Base-by-base conservation (phyloP, 2,329 filamentous ascomycete species). In the Endocalyx cinctus region DNA sequence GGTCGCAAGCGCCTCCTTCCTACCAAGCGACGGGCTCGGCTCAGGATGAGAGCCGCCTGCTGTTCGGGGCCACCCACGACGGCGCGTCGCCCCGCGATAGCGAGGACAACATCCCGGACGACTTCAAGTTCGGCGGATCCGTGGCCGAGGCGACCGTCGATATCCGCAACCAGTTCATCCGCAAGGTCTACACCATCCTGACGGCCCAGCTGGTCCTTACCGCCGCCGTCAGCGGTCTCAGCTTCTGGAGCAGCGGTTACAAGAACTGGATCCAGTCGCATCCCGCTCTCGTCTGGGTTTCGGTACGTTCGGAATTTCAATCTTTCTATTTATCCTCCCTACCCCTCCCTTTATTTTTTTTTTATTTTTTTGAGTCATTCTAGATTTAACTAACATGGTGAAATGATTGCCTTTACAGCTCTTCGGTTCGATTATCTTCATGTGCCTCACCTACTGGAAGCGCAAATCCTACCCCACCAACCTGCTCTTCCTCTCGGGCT, bases 121-220 rank as follows among this genome's bases (percentile, higher is more conserved):
- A 97, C 64, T 97, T 97, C 79, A 97, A 96, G 85, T 97, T 94
- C 57, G 92, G 90, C 50, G 89, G 88, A 42, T 87, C 83, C 13
- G 89, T 97, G 39, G 83, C 89, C 47, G 92, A 97, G 69, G 90
- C 87, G 29, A 94, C 89, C 14, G 72, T 97, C 56, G 88, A 94
- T 54, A 95, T 98, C 58, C 85, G 90, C 50, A 94, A 96, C 79
- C 86, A 92, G 64, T 98, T 96, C 63, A 74, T 95, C 51, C 83
- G 89, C 64, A 97, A 97, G 72, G 92, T 98, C 57, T 98, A 98
- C 67, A 84, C 88, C 38, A 98, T 98, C 63, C 74, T 98, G 66
- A 94, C 92, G n/a, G 80, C 87, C 32, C 92, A 98, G 62, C 80
- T 98, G 34, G 70, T 97, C 55, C 79, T 83, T 37, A 98, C 92